These are phyloP conservation scores for Spiromastix sp. DNA, from an alignment of 2,329 filamentous ascomycete species.

Conservation along the genomic window DNA sequence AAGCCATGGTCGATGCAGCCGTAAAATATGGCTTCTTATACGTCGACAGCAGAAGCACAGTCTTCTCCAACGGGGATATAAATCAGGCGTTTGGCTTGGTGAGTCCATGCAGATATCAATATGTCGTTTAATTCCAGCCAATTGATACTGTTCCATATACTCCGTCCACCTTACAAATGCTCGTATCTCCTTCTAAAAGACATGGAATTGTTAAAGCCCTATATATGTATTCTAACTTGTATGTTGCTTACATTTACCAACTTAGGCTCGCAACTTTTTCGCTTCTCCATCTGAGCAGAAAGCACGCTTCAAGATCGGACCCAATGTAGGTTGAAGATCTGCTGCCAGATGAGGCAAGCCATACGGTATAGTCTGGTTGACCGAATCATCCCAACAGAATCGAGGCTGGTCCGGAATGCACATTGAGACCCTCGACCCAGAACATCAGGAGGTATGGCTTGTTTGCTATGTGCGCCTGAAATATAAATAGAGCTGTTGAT, in stretches of 20 bases:
- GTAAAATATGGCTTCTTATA: conserved; percentile 82
- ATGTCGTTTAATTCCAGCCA: conserved; percentile 1
- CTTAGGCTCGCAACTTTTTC: conserved; percentile 71
- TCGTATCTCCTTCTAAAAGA: neutral
- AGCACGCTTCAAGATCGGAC: conserved; percentile 60
- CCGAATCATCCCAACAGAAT: too few relatives aligned
- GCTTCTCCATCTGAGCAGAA: conserved; percentile 61
- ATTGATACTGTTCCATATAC: neutral
- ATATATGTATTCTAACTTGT: conserved; percentile 1
- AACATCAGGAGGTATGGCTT: conserved; percentile 57
- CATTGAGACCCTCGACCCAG: conserved; percentile 76
- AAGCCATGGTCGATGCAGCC: conserved; percentile 66
- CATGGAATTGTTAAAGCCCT: neutral
- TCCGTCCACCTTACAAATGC: neutral
- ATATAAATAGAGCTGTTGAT: conserved; percentile 2
- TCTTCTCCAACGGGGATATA: conserved; percentile 58
- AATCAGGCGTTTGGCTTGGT: conserved; percentile 66
- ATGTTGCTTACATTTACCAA: too few relatives aligned
- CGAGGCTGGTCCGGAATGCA: conserved; percentile 84
- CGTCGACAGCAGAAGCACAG: conserved; percentile 61
- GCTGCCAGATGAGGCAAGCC: too few relatives aligned
- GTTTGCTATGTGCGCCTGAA: neutral
- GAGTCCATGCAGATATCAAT: conserved; percentile 19
- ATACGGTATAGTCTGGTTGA: too few relatives aligned
- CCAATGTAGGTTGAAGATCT: conserved; percentile 44